Evolutionary conservation across 805 yeast species (phyloP).

Genomic region (Yamadazyma sp.): DNA sequence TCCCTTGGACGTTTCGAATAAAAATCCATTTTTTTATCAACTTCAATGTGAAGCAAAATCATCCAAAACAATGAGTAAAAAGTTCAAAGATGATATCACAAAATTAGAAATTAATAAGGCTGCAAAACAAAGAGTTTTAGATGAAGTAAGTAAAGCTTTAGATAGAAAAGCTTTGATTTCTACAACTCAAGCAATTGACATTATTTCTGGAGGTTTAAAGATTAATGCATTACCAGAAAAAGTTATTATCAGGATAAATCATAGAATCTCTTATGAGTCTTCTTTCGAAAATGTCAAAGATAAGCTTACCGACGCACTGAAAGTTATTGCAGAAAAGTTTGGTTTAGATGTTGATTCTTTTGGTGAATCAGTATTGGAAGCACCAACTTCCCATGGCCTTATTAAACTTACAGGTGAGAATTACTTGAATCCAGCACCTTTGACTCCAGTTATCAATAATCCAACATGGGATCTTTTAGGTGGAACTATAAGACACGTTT

Average conservation of each 20-base stretch:
- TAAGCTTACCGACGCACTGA: constrained; percentile 23
- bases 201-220: constrained; percentile 39
- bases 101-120: constrained; percentile 2
- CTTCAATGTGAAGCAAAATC: constrained; percentile 59
- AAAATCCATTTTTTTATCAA: constrained; percentile 58
- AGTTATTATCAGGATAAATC: constrained; percentile 30
- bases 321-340: constrained; percentile 25
- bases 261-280: constrained; percentile 33
- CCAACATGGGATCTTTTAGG: constrained; percentile 41
- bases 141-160: constrained; percentile 17
- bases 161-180: constrained; percentile 26
- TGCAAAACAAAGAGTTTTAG: constrained; percentile 29
- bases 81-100: constrained; percentile 8
- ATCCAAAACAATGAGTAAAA: constrained; percentile 16
- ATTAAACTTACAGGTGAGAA: constrained; percentile 14
- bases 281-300: constrained; percentile 19
- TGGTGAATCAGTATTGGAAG: constrained; percentile 22
- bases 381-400: constrained; percentile 9
- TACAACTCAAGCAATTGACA: constrained; percentile 39
- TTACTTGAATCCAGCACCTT: constrained; percentile 43
- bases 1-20: constrained; percentile 40
- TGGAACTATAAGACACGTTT: constrained; percentile 44
- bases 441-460: constrained; percentile 37
- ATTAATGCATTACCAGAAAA: constrained; percentile 40
- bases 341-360: constrained; percentile 31